Conservation (phyloP, 1,139 yeast species). For the Lodderomyces margitis region DNA sequence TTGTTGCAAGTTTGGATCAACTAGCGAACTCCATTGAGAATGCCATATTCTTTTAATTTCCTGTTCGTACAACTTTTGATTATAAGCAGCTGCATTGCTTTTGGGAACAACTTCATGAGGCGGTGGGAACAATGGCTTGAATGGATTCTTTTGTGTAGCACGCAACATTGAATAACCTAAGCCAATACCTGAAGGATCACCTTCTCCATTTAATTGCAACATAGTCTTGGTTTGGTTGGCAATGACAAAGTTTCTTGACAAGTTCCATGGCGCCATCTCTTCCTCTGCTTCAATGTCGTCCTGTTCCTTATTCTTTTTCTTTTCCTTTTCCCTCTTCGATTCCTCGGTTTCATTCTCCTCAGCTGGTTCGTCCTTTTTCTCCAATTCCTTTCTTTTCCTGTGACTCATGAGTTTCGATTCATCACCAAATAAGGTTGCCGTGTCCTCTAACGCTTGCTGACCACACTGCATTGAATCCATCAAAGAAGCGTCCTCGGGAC, state of each 20-base stretch:
- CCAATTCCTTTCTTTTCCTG: conserved; percentile 23
- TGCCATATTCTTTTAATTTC: conserved; percentile 92
- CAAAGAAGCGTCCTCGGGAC: conserved; percentile 88
- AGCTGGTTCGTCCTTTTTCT: conserved; percentile 17
- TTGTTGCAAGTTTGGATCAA: conserved; percentile 27
- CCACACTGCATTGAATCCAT: conserved; percentile 94
- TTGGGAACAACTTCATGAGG: conserved; percentile 45
- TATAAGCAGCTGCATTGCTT: conserved; percentile 61
- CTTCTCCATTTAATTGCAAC: conserved; percentile 95
- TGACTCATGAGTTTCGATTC: conserved; percentile 16
- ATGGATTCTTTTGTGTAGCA: conserved; percentile 95
- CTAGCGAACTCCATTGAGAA: conserved; percentile 69
- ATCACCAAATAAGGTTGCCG: conserved; percentile 48
- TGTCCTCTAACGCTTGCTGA: conserved; percentile 78
- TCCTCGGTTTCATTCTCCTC: conserved; percentile 22
- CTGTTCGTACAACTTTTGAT: conserved; percentile 88
- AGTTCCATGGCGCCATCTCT: conserved; percentile 91
- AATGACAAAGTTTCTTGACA: conserved; percentile 82
- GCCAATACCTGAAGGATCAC: conserved; percentile 93
- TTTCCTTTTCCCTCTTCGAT: conserved; percentile 18
- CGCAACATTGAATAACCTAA: conserved; percentile 87
- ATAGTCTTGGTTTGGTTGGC: conserved; percentile 97
- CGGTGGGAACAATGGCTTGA: conserved; percentile 60
- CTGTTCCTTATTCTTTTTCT: conserved; percentile 22
- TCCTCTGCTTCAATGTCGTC: conserved; percentile 65